Base-by-base conservation (phyloP, 2,329 filamentous ascomycete genomes). In the Apiospora hydei region DNA sequence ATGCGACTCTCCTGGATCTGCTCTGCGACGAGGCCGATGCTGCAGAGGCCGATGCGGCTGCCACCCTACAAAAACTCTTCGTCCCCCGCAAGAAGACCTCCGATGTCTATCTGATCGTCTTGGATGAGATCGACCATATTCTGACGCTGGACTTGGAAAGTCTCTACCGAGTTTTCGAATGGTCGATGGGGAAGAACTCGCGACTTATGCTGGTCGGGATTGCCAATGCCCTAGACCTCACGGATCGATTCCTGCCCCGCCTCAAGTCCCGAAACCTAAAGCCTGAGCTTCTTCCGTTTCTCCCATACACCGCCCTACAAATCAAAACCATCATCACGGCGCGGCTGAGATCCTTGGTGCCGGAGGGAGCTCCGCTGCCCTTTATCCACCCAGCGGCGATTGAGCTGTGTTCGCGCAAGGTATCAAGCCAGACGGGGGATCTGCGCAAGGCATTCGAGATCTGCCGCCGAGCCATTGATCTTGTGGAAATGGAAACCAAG, bases 111-210 rank as follows among this genome's bases (percentile, higher is more conserved):
- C 82, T 98, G n/a, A 90, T 99, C 43, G 93, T 94, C 1, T 86
- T 99, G 72, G 96, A 99, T 78, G 96, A 99, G 83, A 96, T 99
- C 73, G 96, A 99, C 78, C 94, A 97, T 79, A 91, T 99, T 69
- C 87, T 99, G 53, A 96, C 94, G 1, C 87, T 98, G 74, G 96
- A 98, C 76, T 85, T 96, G 72, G 94, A 97, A 76, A 92, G 96
- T 71, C 86, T 99, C 18, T 98, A 98, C 83, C 93, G 91, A 74
- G 86, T 99, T n/a, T 98, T 99, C 77, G 95, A 98, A 80, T 98
- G 96, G 95, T 97, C 96, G 1, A 85, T 99, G 78, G 90, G 94
- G 74, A 91, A 91, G 74, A 89, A 90, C 1, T 98, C 96, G 0
- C 90, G 90, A 26, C 90, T 99, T 6, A 86, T 96, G 47, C 86